These are phyloP conservation scores for Aegilops sharonensis DNA, from an alignment of 176 grass and related monocot genomes.

Conservation along the genomic window DNA sequence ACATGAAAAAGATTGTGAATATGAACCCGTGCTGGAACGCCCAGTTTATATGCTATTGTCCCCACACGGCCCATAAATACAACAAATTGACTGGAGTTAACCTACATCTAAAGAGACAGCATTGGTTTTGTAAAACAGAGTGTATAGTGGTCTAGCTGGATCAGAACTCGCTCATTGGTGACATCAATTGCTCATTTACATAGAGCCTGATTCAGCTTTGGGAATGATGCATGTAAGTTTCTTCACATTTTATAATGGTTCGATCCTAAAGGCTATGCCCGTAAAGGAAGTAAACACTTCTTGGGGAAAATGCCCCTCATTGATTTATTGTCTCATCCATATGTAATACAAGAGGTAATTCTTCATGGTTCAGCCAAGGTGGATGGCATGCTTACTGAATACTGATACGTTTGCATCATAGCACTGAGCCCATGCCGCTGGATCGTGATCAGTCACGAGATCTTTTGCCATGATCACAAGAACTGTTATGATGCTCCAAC, in stretches of 20 bases:
- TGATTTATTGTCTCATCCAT: not conserved
- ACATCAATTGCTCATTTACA: not conserved
- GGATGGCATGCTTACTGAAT: not conserved
- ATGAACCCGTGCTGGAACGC: not conserved
- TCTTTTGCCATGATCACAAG: conserved; percentile 12
- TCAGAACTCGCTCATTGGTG: not conserved
- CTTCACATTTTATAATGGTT: not conserved
- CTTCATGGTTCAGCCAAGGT: not conserved
- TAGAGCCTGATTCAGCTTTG: not conserved
- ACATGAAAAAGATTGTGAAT: not conserved
- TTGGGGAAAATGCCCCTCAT: not conserved
- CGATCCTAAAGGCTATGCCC: not conserved
- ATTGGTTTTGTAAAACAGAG: not conserved
- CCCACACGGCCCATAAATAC: not conserved
- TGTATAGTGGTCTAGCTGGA: not conserved
- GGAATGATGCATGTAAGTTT: not conserved
- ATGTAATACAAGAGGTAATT: not conserved
- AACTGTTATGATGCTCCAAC: not conserved
- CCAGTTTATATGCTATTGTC: not conserved
- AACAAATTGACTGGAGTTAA: not conserved
- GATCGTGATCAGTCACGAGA: not conserved
- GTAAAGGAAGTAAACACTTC: not conserved
- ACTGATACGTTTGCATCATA: not conserved
- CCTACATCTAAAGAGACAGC: not conserved
- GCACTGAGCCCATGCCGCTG: not conserved